Base-by-base conservation (phyloP, 2,329 filamentous ascomycete species). In the Calonectria crousiana region DNA sequence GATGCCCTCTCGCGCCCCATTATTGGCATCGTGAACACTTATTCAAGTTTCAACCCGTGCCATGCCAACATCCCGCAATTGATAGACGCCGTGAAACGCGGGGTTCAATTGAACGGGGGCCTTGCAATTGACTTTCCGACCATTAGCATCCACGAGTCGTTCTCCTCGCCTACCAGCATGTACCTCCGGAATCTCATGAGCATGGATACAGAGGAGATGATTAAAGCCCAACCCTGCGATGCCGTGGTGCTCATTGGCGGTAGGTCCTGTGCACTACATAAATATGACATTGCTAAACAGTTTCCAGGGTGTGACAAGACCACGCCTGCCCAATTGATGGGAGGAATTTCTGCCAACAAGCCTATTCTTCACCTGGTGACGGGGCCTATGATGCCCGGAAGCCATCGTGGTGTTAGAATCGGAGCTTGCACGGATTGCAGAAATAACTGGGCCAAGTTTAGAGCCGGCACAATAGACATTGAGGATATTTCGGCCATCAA, bases 171-270 rank as follows among this genome's bases (percentile, higher is more conserved):
- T 3, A 95, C 93, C 6, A 94, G 93, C 84, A 95, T 95, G 93
- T 95, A 92, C 70, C 80, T 95, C 62, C 84, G 93, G 38, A 95
- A 95, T 76, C 80, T 95, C 71, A 95, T 95, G 93, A 93, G 91
- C 77, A 94, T 95, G 92, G 93, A 95, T 80, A 95, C 93, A 0
- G 93, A 95, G 82, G 93, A 95, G 85, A 95, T 95, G 93, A 92
- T 95, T 68, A 86, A 87, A 53, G 93, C 93, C 0, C 93, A 95
- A 82, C 93, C 93, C 0, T 87, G 93, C 20, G 93, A 95, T 83
- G 91, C 92, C 0, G 90, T 91, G 13, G 88, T 94, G 18, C 86
- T 93, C 76, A 92, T 95, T 77, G 93, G 93, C 62, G 93, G 92
- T 91, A 71, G 74, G 84, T 74, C 14, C 0, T 18, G 4, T 56